A percentile compares a stretch with the other conserved stretches of the same genome.
phyloP scores from a whole-genome alignment of 1,139 yeast species.

The Candida tropicalis region DNA sequence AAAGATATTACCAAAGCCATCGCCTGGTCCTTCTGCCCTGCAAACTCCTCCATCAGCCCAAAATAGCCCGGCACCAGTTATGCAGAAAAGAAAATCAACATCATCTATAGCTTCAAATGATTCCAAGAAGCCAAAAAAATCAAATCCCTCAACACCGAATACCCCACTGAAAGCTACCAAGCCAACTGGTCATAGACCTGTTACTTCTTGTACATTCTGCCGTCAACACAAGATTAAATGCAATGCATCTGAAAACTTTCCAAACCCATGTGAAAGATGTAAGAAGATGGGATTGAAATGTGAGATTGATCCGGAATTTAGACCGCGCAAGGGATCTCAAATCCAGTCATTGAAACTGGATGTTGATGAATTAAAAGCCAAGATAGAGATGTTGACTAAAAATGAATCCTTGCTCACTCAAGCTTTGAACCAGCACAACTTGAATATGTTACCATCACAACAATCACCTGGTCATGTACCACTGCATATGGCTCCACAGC shows the following conservation, averaged over 20 bases:
- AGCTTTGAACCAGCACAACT: slow-evolving; percentile 52
- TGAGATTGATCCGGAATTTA: slow-evolving; percentile 87
- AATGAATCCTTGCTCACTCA: slow-evolving; percentile 70
- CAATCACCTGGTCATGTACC: slow-evolving; percentile 7
- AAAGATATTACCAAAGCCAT: slow-evolving; percentile 31
- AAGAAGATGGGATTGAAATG: slow-evolving; percentile 78
- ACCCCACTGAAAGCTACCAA: slow-evolving; percentile 19
- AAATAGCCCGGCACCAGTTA: slow-evolving; percentile 6
- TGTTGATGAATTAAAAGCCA: slow-evolving; percentile 76
- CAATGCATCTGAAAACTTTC: slow-evolving; percentile 83
- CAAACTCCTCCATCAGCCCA: slow-evolving; percentile 15
- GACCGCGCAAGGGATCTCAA: slow-evolving; percentile 91
- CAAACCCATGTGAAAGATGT: slow-evolving; percentile 83
- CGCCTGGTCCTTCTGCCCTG: slow-evolving; percentile 17
- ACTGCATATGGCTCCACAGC: slow-evolving; percentile 8
- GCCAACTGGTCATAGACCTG: slow-evolving; percentile 69
- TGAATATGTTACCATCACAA: slow-evolving; percentile 28
- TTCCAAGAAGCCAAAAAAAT: slow-evolving; percentile 1
- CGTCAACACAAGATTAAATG: slow-evolving; percentile 94
- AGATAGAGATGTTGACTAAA: slow-evolving; percentile 72
- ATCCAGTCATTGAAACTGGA: slow-evolving; percentile 83
- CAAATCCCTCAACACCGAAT: slow-evolving; percentile 5
- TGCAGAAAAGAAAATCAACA: slow-evolving; percentile 14
- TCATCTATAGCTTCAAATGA: slow-evolving; percentile 3
- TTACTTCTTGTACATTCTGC: slow-evolving; percentile 91